Conservation (phyloP, 306 rosid species). For the Begonia peltatifolia region DNA sequence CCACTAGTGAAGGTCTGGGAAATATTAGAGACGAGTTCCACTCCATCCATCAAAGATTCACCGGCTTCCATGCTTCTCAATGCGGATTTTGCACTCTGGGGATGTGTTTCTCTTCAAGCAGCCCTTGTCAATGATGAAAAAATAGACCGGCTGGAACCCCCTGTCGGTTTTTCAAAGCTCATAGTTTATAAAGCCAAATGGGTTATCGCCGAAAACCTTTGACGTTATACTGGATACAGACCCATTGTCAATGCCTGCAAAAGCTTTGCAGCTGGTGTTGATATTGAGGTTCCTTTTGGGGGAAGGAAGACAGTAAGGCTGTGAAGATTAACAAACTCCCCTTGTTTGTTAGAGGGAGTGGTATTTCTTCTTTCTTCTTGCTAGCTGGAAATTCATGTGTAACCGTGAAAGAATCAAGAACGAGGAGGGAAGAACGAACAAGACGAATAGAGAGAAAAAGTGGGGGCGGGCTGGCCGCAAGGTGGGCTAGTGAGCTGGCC, state of each 20-base stretch:
- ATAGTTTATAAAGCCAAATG: slow-evolving; percentile 54
- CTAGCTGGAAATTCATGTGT: too few species aligned
- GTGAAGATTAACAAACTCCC: slow-evolving; percentile 34
- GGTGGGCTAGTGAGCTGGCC: too few species aligned
- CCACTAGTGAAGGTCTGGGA: slow-evolving; percentile 83
- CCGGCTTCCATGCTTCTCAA: slow-evolving; percentile 84
- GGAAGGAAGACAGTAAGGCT: slow-evolving; percentile 39
- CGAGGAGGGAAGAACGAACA: too few species aligned
- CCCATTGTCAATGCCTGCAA: slow-evolving; percentile 87
- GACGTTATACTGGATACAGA: slow-evolving; percentile 87
- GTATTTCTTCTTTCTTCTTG: slow-evolving; percentile 8
- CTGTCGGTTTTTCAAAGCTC: slow-evolving; percentile 58
- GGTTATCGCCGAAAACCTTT: slow-evolving; percentile 73
- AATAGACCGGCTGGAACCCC: slow-evolving; percentile 30
- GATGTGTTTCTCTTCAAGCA: slow-evolving; percentile 58
- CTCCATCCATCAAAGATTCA: slow-evolving; percentile 60
- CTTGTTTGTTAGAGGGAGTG: slow-evolving; percentile 16
- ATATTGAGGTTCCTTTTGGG: slow-evolving; percentile 80
- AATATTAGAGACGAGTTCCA: slow-evolving; percentile 71
- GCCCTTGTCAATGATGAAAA: slow-evolving; percentile 68
- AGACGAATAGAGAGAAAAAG: too few species aligned
- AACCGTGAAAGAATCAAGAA: too few species aligned
- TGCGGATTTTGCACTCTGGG: slow-evolving; percentile 96
- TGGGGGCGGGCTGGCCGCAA: too few species aligned
- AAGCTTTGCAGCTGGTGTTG: slow-evolving; percentile 76